Evolutionary conservation across 208 protist genomes (phyloP).

Genomic region (Borovskyia barvae): DNA sequence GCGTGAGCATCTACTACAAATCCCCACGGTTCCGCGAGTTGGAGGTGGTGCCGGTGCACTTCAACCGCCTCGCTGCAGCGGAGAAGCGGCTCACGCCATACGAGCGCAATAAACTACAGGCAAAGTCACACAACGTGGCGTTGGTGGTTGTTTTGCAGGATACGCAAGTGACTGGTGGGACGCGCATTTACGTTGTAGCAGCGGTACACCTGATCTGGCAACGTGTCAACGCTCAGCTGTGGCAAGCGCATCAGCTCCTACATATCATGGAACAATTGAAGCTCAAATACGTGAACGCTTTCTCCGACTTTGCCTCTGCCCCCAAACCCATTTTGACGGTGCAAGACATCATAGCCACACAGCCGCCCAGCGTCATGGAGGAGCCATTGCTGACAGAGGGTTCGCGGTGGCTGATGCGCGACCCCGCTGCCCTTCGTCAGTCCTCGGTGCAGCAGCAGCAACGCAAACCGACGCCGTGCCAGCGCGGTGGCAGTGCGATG

Average conservation of each 20-base stretch:
- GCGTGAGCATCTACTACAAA: slow-evolving; percentile 76
- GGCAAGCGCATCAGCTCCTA: slow-evolving; percentile 73
- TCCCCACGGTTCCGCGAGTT: slow-evolving; percentile 54
- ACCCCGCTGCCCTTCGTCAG: background rate
- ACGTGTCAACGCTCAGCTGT: slow-evolving; percentile 77
- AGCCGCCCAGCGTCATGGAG: slow-evolving; percentile 8
- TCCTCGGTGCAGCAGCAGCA: slow-evolving; percentile 1
- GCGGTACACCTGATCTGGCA: slow-evolving; percentile 83
- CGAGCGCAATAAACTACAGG: slow-evolving; percentile 66
- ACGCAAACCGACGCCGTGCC: background rate
- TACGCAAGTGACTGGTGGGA: slow-evolving; percentile 20
- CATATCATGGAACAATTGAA: slow-evolving; percentile 54
- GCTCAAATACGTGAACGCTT: slow-evolving; percentile 42
- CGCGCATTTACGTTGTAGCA: slow-evolving; percentile 57
- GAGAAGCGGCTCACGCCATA: slow-evolving; percentile 50
- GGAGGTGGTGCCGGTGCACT: slow-evolving; percentile 58
- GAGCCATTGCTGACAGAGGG: slow-evolving; percentile 11
- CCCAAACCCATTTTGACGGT: background rate
- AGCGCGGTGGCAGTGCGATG: background rate
- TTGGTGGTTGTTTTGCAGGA: slow-evolving; percentile 76
- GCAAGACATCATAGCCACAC: slow-evolving; percentile 2
- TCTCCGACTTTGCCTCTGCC: slow-evolving; percentile 7
- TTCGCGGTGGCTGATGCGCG: background rate
- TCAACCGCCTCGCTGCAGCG: slow-evolving; percentile 65
- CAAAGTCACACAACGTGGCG: slow-evolving; percentile 82